Conservation (phyloP, 1,284 basidiomycete species). For the Cryptococcus sp. region DNA sequence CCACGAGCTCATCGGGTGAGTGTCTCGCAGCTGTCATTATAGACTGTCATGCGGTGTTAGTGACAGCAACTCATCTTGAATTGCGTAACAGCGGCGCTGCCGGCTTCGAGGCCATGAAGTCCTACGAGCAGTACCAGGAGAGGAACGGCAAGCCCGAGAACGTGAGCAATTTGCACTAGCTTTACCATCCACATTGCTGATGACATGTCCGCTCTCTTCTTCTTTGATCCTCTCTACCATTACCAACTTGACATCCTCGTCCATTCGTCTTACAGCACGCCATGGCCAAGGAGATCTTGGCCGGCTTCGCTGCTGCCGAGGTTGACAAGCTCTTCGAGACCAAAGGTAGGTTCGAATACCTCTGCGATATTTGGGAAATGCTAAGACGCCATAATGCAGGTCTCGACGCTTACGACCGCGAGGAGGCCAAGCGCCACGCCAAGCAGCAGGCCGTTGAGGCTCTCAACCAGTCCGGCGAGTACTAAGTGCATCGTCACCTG, state of each 20-base stretch:
- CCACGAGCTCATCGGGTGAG: constrained; percentile 47
- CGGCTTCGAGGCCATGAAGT: constrained; percentile 45
- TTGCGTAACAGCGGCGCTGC: constrained; percentile 37
- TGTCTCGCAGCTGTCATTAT: not conserved
- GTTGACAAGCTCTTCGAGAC: constrained; percentile 53
- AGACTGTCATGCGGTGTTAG: not conserved
- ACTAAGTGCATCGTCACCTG: constrained; percentile 11
- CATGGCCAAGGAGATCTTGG: constrained; percentile 50
- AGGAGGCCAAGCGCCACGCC: constrained; percentile 46
- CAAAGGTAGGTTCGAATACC: constrained; percentile 31
- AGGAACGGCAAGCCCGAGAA: constrained; percentile 39
- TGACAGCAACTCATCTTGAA: not conserved
- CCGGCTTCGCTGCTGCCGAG: constrained; percentile 50
- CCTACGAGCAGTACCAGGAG: constrained; percentile 46
- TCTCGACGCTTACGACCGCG: constrained; percentile 43
- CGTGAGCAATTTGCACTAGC: no score
- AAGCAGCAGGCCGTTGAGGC: constrained; percentile 38
- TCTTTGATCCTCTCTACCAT: not conserved
- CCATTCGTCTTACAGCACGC: constrained; percentile 24
- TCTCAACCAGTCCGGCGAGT: constrained; percentile 42
- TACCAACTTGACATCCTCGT: not conserved
- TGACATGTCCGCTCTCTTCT: not conserved
- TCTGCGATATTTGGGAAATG: not conserved
- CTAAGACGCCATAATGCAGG: constrained; percentile 22
- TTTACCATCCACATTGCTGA: no score